These are phyloP conservation scores for Tuber umbilicatum DNA, from an alignment of 495 filamentous ascomycete species.

Conservation along the genomic window DNA sequence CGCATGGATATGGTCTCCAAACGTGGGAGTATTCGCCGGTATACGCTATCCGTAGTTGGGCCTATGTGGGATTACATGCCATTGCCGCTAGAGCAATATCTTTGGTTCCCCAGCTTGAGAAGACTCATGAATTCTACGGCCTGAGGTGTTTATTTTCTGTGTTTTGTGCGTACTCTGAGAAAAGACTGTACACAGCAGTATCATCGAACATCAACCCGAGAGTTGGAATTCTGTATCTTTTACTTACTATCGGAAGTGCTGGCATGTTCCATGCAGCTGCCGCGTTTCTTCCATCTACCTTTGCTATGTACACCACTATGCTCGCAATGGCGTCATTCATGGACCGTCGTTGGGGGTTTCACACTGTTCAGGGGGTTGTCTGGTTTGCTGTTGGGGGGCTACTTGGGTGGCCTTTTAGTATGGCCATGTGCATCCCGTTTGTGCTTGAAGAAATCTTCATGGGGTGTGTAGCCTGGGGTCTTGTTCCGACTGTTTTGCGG, in stretches of 20 bases:
- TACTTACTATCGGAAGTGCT: conserved; percentile 66
- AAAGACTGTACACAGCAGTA: conserved; percentile 68
- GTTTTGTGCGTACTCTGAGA: conserved; percentile 72
- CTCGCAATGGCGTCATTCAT: conserved; percentile 82
- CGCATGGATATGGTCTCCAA: conserved; percentile 86
- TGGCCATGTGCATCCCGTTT: conserved; percentile 74
- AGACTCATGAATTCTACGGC: conserved; percentile 77
- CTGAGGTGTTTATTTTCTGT: conserved; percentile 68
- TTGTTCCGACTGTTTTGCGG: conserved; percentile 52
- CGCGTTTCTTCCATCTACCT: conserved; percentile 85
- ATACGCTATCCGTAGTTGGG: conserved; percentile 93
- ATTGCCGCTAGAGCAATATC: conserved; percentile 59
- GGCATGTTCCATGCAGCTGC: conserved; percentile 90
- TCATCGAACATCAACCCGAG: conserved; percentile 66
- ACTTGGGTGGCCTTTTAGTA: conserved; percentile 91
- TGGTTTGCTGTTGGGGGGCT: conserved; percentile 89
- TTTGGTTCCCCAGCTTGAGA: conserved; percentile 51
- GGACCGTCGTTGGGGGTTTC: conserved; percentile 68
- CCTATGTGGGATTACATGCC: conserved; percentile 82
- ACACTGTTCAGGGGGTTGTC: conserved; percentile 73
- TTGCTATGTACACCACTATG: conserved; percentile 92
- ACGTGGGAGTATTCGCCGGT: conserved; percentile 99
- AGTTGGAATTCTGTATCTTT: conserved; percentile 74
- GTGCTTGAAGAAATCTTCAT: conserved; percentile 67
- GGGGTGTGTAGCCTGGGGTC: conserved; percentile 53